A percentile compares a stretch with the other conserved stretches of the same genome.
These are phyloP conservation scores for Metarhizium sp. DNA, from an alignment of 2,329 filamentous ascomycete species.

Conservation along the genomic window DNA sequence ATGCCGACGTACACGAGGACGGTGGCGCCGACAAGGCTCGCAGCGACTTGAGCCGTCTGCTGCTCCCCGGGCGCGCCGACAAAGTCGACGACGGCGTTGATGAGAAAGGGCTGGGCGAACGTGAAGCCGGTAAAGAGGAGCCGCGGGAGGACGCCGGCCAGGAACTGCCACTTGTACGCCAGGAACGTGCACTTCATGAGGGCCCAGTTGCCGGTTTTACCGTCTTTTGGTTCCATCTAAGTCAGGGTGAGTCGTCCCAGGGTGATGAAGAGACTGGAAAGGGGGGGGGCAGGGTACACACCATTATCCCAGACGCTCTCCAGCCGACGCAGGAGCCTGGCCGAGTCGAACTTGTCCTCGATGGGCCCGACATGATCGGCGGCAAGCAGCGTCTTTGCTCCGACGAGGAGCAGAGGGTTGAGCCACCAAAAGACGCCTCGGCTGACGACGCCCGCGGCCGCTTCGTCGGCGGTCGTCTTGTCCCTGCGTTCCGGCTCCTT, in stretches of 20 bases:
- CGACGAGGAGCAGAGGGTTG: slow-evolving; percentile 19
- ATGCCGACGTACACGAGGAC: slow-evolving; percentile 31
- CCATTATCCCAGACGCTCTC: slow-evolving; percentile 15
- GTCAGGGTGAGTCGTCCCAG: not conserved
- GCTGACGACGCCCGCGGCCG: slow-evolving; percentile 22
- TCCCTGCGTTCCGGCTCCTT: slow-evolving; percentile 15
- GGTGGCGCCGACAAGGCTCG: slow-evolving; percentile 31
- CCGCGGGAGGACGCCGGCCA: slow-evolving; percentile 25
- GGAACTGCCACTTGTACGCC: slow-evolving; percentile 19
- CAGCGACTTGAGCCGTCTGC: slow-evolving; percentile 17
- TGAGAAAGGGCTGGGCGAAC: slow-evolving; percentile 30
- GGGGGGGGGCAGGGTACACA: not conserved
- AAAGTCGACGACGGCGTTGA: slow-evolving; percentile 23
- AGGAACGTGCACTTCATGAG: slow-evolving; percentile 17
- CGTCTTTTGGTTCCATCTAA: slow-evolving; percentile 8
- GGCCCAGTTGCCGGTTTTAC: slow-evolving; percentile 12
- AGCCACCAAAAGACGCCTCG: slow-evolving; percentile 28
- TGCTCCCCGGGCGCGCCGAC: slow-evolving; percentile 17
- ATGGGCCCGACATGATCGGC: slow-evolving; percentile 17
- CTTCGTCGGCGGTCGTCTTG: slow-evolving; percentile 19
- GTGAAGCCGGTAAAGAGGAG: slow-evolving; percentile 29
- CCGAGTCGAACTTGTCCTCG: slow-evolving; percentile 18
- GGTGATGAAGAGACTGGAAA: no score
- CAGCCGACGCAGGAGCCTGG: slow-evolving; percentile 10
- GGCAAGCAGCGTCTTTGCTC: slow-evolving; percentile 14